Conservation (phyloP, 345 rosid genomes). For the Heritiera fomes region DNA sequence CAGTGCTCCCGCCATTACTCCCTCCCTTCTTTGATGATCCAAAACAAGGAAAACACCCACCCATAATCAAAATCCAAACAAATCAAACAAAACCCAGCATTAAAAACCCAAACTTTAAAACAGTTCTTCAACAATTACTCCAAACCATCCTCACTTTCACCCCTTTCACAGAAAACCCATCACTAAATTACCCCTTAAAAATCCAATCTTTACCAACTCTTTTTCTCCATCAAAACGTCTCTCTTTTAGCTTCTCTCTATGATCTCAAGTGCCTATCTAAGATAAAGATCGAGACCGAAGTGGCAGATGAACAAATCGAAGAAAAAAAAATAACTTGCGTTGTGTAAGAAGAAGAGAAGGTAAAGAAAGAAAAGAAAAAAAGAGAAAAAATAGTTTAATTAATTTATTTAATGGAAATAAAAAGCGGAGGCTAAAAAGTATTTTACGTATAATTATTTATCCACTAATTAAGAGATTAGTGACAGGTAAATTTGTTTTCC, state of each 20-base stretch:
- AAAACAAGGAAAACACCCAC: conserved; percentile 97
- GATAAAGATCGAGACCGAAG: conserved; percentile 57
- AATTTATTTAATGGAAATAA: conserved; percentile 18
- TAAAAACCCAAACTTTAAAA: conserved; percentile 28
- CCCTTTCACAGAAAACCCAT: conserved; percentile 14
- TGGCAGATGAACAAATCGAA: conserved; percentile 83
- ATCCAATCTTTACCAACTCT: background rate
- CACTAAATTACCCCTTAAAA: conserved; percentile 22
- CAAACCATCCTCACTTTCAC: conserved; percentile 34
- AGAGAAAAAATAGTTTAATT: background rate
- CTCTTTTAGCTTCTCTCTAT: conserved; percentile 22
- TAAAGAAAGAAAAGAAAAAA: conserved; percentile 34
- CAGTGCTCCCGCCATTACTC: conserved; percentile 31
- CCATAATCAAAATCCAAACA: conserved; percentile 48
- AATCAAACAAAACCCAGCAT: conserved; percentile 26
- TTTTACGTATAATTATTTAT: conserved; percentile 29
- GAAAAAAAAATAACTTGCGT: conserved; percentile 19
- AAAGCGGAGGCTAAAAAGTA: conserved; percentile 5
- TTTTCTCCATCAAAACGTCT: conserved; percentile 22
- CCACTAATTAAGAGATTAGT: conserved; percentile 23
- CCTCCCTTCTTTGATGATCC: conserved; percentile 81
- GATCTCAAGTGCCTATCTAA: conserved; percentile 49
- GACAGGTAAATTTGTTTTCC: conserved; percentile 5
- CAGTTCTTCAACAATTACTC: conserved; percentile 27
- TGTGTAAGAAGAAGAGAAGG: conserved; percentile 49